Conservation (phyloP, 805 yeast genomes). For the Saturnispora saitoi region DNA sequence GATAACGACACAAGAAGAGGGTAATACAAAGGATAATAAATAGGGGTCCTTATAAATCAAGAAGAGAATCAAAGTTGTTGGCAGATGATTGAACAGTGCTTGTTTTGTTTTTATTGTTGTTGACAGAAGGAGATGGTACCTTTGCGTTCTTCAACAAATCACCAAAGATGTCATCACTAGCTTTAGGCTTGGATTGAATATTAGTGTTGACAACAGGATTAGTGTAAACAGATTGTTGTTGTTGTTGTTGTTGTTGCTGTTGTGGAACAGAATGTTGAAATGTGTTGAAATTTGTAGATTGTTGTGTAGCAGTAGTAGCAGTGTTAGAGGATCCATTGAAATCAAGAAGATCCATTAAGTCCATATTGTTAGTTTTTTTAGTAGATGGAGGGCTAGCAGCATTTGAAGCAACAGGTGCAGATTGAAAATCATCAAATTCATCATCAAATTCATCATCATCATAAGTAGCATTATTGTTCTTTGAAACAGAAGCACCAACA, state of each 20-base stretch:
- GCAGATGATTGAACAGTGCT: not conserved
- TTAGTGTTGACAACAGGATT: constrained; percentile 23
- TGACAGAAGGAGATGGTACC: constrained; percentile 7
- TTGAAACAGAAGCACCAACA: constrained; percentile 27
- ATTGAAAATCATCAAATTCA: constrained; percentile 76
- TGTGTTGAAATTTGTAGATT: not conserved
- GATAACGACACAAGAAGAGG: not conserved
- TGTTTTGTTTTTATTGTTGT: not conserved
- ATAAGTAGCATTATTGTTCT: constrained; percentile 13
- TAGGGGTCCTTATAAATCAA: constrained; percentile 8
- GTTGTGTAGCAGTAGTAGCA: constrained; percentile 2
- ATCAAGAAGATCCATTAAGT: constrained; percentile 19
- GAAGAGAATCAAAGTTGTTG: constrained; percentile 7
- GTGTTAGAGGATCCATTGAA: constrained; percentile 3
- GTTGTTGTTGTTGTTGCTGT: constrained; percentile 25
- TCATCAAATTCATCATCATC: constrained; percentile 47
- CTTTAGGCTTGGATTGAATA: constrained; percentile 29
- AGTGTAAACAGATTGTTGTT: constrained; percentile 14
- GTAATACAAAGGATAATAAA: not conserved
- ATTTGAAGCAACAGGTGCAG: constrained; percentile 31
- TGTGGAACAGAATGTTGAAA: constrained; percentile 9
- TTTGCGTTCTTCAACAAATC: constrained; percentile 62
- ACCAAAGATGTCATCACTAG: constrained; percentile 56
- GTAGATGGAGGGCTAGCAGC: constrained; percentile 15
- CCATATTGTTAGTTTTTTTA: constrained; percentile 15